phyloP scores from a whole-genome alignment of 805 yeast genomes.

The Candida coleopterorum region DNA sequence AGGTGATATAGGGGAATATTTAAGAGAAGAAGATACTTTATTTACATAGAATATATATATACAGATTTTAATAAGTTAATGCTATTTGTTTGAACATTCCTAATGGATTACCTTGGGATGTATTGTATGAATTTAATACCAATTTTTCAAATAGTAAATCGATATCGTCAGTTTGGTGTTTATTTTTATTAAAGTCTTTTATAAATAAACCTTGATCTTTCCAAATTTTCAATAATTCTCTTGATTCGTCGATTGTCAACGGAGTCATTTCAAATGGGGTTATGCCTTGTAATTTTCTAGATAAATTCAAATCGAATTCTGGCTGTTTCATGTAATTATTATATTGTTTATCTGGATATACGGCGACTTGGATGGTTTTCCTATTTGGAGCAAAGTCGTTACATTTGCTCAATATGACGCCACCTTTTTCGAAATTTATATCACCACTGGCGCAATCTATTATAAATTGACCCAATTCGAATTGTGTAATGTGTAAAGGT shows the following conservation, averaged over 20 bases:
- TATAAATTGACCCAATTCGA: conserved; percentile 60
- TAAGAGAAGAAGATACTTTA: conserved; percentile 95
- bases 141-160: conserved; percentile 25
- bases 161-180: conserved; percentile 13
- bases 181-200: conserved; percentile 24
- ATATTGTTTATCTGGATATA: conserved; percentile 39
- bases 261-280: conserved; percentile 20
- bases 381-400: conserved; percentile 44
- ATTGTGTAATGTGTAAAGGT: conserved; percentile 52
- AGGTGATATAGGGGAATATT: conserved; percentile 94
- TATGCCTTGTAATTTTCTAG: conserved; percentile 42
- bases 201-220: conserved; percentile 28
- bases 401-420: conserved; percentile 59
- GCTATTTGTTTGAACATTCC: conserved; percentile 27
- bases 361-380: conserved; percentile 56
- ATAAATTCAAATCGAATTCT: conserved; percentile 52
- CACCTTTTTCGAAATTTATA: conserved; percentile 52
- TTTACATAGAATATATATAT: conserved; percentile 2
- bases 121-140: conserved; percentile 25
- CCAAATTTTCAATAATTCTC: conserved; percentile 28
- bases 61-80: conserved; percentile 17
- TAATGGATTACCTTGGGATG: conserved; percentile 40
- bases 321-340: conserved; percentile 39
- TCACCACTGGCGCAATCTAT: conserved; percentile 53
- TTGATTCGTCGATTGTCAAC: conserved; percentile 27